phyloP scores from a whole-genome alignment of 2,329 filamentous ascomycete species.

The Ceratocystis lukuohia region DNA sequence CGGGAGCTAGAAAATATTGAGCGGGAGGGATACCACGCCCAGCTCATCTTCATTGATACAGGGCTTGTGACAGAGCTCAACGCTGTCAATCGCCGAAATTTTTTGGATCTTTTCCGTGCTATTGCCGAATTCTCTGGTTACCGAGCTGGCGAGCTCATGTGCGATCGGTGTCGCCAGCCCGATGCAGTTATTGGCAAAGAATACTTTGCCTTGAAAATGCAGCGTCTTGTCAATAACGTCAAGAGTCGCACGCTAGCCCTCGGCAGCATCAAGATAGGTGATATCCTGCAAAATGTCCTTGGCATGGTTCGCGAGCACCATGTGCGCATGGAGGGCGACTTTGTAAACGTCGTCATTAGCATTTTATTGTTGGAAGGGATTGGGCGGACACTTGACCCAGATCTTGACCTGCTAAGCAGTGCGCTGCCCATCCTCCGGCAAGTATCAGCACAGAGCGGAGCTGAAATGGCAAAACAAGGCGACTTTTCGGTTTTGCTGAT shows the following conservation, averaged over 20 bases:
- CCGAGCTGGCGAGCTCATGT: conserved; percentile 89
- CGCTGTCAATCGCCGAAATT: conserved; percentile 71
- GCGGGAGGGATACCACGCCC: conserved; percentile 75
- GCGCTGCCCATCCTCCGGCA: conserved; percentile 83
- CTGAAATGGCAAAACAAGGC: conserved; percentile 54
- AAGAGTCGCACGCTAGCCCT: conserved; percentile 84
- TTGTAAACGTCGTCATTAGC: conserved; percentile 94
- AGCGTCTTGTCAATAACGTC: conserved; percentile 82
- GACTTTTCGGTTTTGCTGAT: conserved; percentile 79
- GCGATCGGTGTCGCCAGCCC: conserved; percentile 83
- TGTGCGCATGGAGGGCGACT: conserved; percentile 89
- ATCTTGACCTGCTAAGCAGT: conserved; percentile 73
- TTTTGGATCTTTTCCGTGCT: conserved; percentile 88
- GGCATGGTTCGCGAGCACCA: conserved; percentile 86
- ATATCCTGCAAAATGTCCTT: conserved; percentile 81
- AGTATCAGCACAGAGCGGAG: conserved; percentile 64
- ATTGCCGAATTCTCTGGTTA: conserved; percentile 96
- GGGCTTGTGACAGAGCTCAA: conserved; percentile 92
- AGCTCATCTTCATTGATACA: conserved; percentile 94
- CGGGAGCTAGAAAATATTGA: conserved; percentile 65
- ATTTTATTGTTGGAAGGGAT: conserved; percentile 91
- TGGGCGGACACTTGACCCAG: conserved; percentile 70
- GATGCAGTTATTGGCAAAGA: conserved; percentile 80
- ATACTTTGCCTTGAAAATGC: conserved; percentile 90
- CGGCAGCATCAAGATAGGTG: conserved; percentile 89